phyloP scores from a whole-genome alignment of 1,139 yeast genomes.

The Geotrichum bryndzae region DNA sequence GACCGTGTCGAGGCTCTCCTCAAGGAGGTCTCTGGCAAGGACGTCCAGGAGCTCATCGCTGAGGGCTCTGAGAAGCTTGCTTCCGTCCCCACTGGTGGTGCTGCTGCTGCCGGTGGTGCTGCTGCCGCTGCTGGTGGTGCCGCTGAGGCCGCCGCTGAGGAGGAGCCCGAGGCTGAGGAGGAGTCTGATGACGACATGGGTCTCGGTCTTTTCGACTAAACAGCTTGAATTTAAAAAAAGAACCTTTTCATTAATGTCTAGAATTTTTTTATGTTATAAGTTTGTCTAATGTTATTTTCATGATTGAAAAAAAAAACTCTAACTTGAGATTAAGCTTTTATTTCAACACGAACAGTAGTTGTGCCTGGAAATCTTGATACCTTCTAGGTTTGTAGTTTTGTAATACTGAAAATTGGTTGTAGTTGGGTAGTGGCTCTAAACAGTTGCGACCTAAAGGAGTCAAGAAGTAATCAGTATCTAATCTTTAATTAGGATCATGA shows the following conservation, averaged over 20 bases:
- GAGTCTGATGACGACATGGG: conserved; percentile 62
- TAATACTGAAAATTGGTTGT: too few species aligned
- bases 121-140: conserved; percentile 64
- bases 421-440: too few species aligned
- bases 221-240: background rate
- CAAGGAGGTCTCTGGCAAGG: conserved; percentile 91
- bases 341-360: too few species aligned
- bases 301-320: background rate
- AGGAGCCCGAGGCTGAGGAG: conserved; percentile 57
- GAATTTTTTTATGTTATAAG: background rate
- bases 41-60: conserved; percentile 84
- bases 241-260: background rate
- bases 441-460: too few species aligned
- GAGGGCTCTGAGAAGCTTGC: conserved; percentile 95
- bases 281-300: background rate
- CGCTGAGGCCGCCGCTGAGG: conserved; percentile 70
- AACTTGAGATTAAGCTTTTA: too few species aligned
- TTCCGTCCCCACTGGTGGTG: conserved; percentile 96
- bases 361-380: background rate
- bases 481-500: too few species aligned
- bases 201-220: conserved; percentile 34
- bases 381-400: background rate
- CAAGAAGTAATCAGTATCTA: too few species aligned
- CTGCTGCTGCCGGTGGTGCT: conserved; percentile 70
- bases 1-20: conserved; percentile 79